Conservation (phyloP, 2,329 filamentous ascomycete species). For the Penicillium sp. region DNA sequence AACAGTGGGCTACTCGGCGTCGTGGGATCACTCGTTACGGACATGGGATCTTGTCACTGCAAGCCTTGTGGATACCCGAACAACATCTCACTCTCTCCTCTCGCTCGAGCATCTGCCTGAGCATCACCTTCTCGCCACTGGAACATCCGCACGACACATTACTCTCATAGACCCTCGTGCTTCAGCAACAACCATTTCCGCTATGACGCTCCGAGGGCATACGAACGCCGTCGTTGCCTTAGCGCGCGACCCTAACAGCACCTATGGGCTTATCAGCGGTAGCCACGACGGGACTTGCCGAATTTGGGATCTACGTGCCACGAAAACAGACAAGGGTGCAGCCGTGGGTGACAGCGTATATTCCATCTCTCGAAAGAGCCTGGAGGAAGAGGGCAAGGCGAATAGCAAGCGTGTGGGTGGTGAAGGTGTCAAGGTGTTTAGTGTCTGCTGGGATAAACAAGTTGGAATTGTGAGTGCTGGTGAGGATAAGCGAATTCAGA, state of each 20-base stretch:
- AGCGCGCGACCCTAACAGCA: constrained; percentile 66
- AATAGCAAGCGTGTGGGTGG: constrained; percentile 66
- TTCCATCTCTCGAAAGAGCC: constrained; percentile 77
- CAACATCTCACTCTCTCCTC: constrained; percentile 81
- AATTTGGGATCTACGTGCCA: constrained; percentile 86
- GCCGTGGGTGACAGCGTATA: constrained; percentile 73
- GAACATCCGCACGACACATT: constrained; percentile 84
- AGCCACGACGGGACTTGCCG: constrained; percentile 90
- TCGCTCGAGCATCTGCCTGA: constrained; percentile 75
- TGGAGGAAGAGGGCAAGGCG: constrained; percentile 67
- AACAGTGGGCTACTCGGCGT: constrained; percentile 89
- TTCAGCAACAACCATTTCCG: constrained; percentile 74
- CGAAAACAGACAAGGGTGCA: constrained; percentile 62
- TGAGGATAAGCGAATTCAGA: constrained; percentile 93
- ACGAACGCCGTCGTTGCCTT: constrained; percentile 72
- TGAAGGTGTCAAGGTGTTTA: constrained; percentile 88
- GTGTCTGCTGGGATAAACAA: constrained; percentile 81
- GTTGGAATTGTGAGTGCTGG: constrained; percentile 90
- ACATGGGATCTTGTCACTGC: constrained; percentile 90
- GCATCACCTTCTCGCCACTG: constrained; percentile 69
- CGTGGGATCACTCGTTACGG: constrained; percentile 86
- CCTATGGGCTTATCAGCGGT: constrained; percentile 85
- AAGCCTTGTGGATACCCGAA: constrained; percentile 77
- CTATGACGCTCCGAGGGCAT: constrained; percentile 91
- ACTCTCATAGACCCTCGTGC: constrained; percentile 90